Percentiles rank a stretch among this genome's conserved stretches.
Evolutionary conservation across 805 yeast genomes (phyloP).

Genomic region (Candida arabinofermentans): DNA sequence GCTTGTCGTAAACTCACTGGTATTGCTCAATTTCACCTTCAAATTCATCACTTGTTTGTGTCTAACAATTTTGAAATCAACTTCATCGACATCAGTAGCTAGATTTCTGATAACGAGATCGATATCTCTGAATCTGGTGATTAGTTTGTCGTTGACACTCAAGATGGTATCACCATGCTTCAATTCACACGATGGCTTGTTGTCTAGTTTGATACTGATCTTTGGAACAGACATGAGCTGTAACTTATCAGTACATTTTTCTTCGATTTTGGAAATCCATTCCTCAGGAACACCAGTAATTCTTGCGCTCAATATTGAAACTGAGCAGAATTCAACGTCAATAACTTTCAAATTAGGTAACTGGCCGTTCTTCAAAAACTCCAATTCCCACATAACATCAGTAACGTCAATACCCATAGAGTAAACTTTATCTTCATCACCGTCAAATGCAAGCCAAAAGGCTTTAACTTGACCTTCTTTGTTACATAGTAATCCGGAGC

Average conservation of each 20-base stretch:
- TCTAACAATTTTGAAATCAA: constrained; percentile 66
- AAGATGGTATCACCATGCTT: constrained; percentile 74
- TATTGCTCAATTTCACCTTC: constrained; percentile 59
- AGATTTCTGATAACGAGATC: constrained; percentile 41
- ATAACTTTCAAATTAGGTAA: constrained; percentile 60
- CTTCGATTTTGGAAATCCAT: constrained; percentile 71
- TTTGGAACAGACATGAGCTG: constrained; percentile 72
- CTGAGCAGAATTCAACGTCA: constrained; percentile 73
- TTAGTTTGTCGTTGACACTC: constrained; percentile 60
- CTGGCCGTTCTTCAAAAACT: constrained; percentile 44
- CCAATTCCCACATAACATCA: constrained; percentile 56
- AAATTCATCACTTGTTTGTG: constrained; percentile 60
- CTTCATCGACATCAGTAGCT: constrained; percentile 25
- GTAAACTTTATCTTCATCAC: constrained; percentile 66
- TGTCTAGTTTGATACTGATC: constrained; percentile 38
- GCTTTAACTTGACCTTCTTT: constrained; percentile 77
- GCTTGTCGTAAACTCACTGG: constrained; percentile 55
- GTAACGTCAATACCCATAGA: constrained; percentile 76
- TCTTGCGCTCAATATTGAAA: constrained; percentile 71
- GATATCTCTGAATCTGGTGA: constrained; percentile 65
- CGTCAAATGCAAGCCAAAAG: constrained; percentile 79
- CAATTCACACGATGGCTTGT: constrained; percentile 31
- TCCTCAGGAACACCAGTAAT: constrained; percentile 82
- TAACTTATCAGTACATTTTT: constrained; percentile 51
- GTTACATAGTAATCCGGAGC: constrained; percentile 73